Percentiles rank a stretch among this genome's conserved stretches.
These are phyloP conservation scores for Metschnikowia koreensis DNA, from an alignment of 805 yeast genomes.

Conservation along the genomic window DNA sequence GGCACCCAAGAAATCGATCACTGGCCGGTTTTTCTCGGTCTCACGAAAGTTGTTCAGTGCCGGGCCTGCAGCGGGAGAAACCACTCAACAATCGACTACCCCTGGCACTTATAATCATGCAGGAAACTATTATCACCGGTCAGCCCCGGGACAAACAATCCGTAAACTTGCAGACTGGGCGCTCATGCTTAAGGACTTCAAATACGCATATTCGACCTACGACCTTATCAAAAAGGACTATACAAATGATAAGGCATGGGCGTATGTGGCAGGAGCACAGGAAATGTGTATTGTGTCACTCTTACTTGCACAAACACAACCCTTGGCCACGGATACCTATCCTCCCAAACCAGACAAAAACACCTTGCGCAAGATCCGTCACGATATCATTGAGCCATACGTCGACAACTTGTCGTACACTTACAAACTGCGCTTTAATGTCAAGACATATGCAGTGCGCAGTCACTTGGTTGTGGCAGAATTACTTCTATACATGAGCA, in stretches of 20 bases:
- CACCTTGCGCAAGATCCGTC: slow-evolving; percentile 47
- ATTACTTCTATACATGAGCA: slow-evolving; percentile 53
- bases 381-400: slow-evolving; percentile 56
- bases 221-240: slow-evolving; percentile 80
- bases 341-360: slow-evolving; percentile 36
- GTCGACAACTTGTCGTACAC: slow-evolving; percentile 74
- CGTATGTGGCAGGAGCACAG: slow-evolving; percentile 76
- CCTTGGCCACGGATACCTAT: slow-evolving; percentile 15
- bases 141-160: slow-evolving; percentile 67
- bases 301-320: slow-evolving; percentile 55
- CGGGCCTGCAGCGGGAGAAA: slow-evolving; percentile 14
- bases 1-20: slow-evolving; percentile 70
- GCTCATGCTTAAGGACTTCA: slow-evolving; percentile 85
- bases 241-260: slow-evolving; percentile 75
- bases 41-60: slow-evolving; percentile 54
- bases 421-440: slow-evolving; percentile 65
- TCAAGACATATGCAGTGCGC: slow-evolving; percentile 69
- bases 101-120: slow-evolving; percentile 44
- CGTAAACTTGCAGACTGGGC: slow-evolving; percentile 91
- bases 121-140: slow-evolving; percentile 58
- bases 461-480: slow-evolving; percentile 68
- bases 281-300: slow-evolving; percentile 81
- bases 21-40: slow-evolving; percentile 70
- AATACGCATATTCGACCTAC: slow-evolving; percentile 77
- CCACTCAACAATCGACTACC: slow-evolving; percentile 8